phyloP scores from a whole-genome alignment of 2,329 filamentous ascomycete species.

The Colletotrichum tropicicola region DNA sequence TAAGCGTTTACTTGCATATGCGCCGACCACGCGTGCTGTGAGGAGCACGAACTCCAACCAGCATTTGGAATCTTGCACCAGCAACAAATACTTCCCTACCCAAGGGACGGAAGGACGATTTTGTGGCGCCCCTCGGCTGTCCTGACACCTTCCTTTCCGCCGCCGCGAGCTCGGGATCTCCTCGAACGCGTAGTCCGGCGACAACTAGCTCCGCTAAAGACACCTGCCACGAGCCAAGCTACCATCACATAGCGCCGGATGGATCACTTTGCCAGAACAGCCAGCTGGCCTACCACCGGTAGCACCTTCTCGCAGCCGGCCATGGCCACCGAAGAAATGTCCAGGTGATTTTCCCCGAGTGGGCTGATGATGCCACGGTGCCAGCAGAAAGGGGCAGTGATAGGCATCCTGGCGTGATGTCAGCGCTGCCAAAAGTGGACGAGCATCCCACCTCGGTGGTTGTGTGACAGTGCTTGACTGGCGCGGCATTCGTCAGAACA shows the following conservation, averaged over 20 bases:
- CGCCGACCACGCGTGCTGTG: background rate
- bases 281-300: background rate
- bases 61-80: too few species aligned
- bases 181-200: background rate
- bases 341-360: slow-evolving; percentile 7
- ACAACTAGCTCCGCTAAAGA: background rate
- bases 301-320: background rate
- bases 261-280: background rate
- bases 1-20: slow-evolving; percentile 13
- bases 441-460: slow-evolving; percentile 14
- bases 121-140: background rate
- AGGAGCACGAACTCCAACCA: too few species aligned
- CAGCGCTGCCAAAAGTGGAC: background rate
- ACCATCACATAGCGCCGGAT: background rate
- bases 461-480: background rate
- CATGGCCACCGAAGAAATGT: background rate
- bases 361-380: slow-evolving; percentile 9
- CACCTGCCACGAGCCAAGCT: background rate
- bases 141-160: slow-evolving; percentile 5
- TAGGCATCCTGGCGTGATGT: slow-evolving; percentile 11
- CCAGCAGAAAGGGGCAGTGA: slow-evolving; percentile 13
- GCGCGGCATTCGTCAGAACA: slow-evolving; percentile 12
- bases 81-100: too few species aligned
- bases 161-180: background rate
- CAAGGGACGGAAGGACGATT: too few species aligned